Evolutionary conservation across 1,139 yeast species (phyloP).

Genomic region (Hemisphaericaspora xylanilytica): DNA sequence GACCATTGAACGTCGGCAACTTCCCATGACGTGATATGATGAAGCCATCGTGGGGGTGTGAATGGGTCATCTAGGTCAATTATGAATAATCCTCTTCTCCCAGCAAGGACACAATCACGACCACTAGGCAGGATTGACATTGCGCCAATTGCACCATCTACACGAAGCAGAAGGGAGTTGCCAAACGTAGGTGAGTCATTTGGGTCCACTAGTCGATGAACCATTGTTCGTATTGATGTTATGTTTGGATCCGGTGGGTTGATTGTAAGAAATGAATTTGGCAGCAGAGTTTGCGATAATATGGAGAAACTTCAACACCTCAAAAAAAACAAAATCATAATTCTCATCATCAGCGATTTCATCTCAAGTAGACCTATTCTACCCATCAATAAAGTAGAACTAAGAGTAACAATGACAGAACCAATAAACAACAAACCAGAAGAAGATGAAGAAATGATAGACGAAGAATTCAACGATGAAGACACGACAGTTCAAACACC

Average conservation of each 20-base stretch:
- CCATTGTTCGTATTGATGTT: slow-evolving; percentile 6
- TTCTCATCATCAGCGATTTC: too few relatives aligned
- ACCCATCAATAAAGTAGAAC: not conserved
- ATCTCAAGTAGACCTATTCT: too few relatives aligned
- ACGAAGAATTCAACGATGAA: slow-evolving; percentile 31
- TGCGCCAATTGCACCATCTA: slow-evolving; percentile 92
- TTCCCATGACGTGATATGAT: slow-evolving; percentile 93
- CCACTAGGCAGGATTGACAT: slow-evolving; percentile 92
- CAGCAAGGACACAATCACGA: slow-evolving; percentile 89
- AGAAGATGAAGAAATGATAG: slow-evolving; percentile 16
- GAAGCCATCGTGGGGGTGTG: slow-evolving; percentile 91
- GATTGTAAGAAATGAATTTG: not conserved
- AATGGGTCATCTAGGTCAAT: slow-evolving; percentile 96
- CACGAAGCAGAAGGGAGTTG: slow-evolving; percentile 76
- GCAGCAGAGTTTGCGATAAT: too few relatives aligned
- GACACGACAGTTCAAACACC: slow-evolving; percentile 5
- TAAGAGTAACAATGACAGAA: not conserved
- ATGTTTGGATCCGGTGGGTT: not conserved
- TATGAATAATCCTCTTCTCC: slow-evolving; percentile 80
- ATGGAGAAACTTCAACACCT: too few relatives aligned
- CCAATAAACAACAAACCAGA: slow-evolving; percentile 3
- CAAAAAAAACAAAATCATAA: too few relatives aligned
- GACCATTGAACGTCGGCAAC: slow-evolving; percentile 99
- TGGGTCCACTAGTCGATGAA: slow-evolving; percentile 18
- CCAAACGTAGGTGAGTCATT: slow-evolving; percentile 60